Evolutionary conservation across 768 basidiomycete genomes (phyloP).

Genomic region (Calocybe cyanea): DNA sequence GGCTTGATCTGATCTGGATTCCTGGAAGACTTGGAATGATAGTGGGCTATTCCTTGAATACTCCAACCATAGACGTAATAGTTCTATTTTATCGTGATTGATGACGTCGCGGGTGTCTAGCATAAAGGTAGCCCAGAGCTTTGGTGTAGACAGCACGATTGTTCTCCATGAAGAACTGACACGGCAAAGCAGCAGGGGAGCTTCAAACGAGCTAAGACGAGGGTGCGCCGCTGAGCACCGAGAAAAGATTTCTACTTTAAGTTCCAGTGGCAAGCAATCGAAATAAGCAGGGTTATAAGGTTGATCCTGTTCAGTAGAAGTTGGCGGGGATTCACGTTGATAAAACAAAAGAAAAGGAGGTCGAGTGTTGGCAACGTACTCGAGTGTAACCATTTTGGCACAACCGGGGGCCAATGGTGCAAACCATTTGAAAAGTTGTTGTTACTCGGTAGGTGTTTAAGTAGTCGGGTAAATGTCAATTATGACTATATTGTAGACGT

Average conservation of each 20-base stretch:
- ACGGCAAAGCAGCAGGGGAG: slow-evolving; percentile 34
- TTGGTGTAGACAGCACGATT: slow-evolving; percentile 34
- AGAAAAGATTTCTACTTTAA: slow-evolving; percentile 44
- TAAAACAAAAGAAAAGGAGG: too few species aligned
- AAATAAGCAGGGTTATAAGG: slow-evolving; percentile 29
- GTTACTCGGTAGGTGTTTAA: too few species aligned
- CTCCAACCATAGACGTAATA: slow-evolving; percentile 32
- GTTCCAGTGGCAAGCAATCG: slow-evolving; percentile 38
- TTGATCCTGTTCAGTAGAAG: neutral
- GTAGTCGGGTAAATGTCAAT: too few species aligned
- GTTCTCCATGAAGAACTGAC: slow-evolving; percentile 42
- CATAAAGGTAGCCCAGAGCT: slow-evolving; percentile 45
- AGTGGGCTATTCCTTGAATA: slow-evolving; percentile 32
- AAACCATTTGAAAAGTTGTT: too few species aligned
- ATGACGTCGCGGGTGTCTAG: slow-evolving; percentile 24
- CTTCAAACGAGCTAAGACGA: slow-evolving; percentile 25
- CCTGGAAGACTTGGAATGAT: slow-evolving; percentile 24
- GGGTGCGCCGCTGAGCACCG: slow-evolving; percentile 32
- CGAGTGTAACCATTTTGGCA: too few species aligned
- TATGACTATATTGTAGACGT: too few species aligned
- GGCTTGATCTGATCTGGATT: slow-evolving; percentile 23
- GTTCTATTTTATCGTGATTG: slow-evolving; percentile 17
- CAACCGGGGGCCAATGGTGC: too few species aligned
- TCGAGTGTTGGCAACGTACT: too few species aligned
- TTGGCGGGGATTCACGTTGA: too few species aligned